These are phyloP conservation scores for Calonectria hongkongensis DNA, from an alignment of 2,329 filamentous ascomycete genomes.

Conservation along the genomic window DNA sequence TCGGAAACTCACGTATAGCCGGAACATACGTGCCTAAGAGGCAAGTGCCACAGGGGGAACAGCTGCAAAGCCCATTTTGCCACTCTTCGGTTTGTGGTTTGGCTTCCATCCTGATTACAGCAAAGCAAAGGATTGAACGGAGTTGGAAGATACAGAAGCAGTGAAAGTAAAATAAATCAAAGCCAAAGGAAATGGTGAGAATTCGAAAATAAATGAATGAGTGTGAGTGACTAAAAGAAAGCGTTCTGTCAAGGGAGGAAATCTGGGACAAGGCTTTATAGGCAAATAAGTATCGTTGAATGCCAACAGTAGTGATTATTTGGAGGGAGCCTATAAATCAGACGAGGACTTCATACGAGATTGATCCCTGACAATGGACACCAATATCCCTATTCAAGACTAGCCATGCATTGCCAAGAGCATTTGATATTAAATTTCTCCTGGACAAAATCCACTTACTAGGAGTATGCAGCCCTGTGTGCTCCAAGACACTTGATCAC, in stretches of 20 bases:
- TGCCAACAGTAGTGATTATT: background rate
- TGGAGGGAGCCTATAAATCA: background rate
- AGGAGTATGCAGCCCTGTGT: background rate
- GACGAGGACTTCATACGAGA: background rate
- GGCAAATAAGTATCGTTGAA: background rate
- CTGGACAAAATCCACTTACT: background rate
- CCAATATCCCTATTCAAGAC: background rate
- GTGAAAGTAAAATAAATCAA: background rate
- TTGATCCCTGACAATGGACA: background rate
- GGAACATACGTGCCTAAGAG: slow-evolving; percentile 5
- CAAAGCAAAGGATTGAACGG: background rate
- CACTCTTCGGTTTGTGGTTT: background rate
- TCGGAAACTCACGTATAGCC: background rate
- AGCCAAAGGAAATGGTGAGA: background rate
- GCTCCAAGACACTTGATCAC: background rate
- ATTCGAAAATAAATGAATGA: background rate
- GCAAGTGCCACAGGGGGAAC: slow-evolving; percentile 3
- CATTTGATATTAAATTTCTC: background rate
- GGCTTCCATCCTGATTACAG: background rate
- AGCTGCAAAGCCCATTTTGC: slow-evolving; percentile 3
- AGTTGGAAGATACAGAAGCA: background rate
- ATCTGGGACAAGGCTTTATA: background rate
- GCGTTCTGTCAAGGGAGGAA: background rate
- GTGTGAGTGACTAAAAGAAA: background rate
- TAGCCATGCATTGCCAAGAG: background rate